Conservation (phyloP, 805 yeast genomes). For the Scheffersomyces ergatensis region DNA sequence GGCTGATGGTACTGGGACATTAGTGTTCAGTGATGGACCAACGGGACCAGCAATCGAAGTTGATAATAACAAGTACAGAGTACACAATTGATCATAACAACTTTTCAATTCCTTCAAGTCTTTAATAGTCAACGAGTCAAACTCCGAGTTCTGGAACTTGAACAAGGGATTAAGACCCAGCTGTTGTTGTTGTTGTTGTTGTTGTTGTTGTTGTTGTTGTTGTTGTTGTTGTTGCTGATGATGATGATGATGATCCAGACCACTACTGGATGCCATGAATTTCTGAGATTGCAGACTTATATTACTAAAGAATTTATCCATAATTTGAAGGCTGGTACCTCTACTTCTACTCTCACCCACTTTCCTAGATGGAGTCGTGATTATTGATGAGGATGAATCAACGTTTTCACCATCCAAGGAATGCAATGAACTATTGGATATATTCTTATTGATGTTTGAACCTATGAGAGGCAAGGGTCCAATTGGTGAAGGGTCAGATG, state of each 20-base stretch:
- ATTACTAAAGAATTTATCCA: constrained; percentile 44
- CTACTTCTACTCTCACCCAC: constrained; percentile 19
- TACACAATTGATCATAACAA: constrained; percentile 38
- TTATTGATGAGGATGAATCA: neutral
- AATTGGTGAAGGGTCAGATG: neutral
- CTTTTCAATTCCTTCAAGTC: constrained; percentile 32
- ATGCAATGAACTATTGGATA: constrained; percentile 31
- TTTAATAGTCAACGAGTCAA: constrained; percentile 32
- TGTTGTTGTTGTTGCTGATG: constrained; percentile 2
- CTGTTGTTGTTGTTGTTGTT: constrained; percentile 1
- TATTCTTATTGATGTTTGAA: constrained; percentile 10
- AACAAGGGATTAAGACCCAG: constrained; percentile 7
- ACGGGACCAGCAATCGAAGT: neutral
- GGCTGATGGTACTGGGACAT: neutral
- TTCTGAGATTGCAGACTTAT: constrained; percentile 8
- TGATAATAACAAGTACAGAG: neutral
- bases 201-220: constrained; percentile 1
- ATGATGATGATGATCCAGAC: constrained; percentile 1
- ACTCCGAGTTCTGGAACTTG: constrained; percentile 30
- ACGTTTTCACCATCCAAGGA: constrained; percentile 23
- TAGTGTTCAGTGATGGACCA: neutral
- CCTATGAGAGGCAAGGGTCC: neutral
- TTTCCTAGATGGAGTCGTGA: constrained; percentile 9
- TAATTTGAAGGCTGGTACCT: constrained; percentile 38
- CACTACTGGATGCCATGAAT: neutral